phyloP scores from a whole-genome alignment of 164 flowering plant genomes.

The Piper longum region DNA sequence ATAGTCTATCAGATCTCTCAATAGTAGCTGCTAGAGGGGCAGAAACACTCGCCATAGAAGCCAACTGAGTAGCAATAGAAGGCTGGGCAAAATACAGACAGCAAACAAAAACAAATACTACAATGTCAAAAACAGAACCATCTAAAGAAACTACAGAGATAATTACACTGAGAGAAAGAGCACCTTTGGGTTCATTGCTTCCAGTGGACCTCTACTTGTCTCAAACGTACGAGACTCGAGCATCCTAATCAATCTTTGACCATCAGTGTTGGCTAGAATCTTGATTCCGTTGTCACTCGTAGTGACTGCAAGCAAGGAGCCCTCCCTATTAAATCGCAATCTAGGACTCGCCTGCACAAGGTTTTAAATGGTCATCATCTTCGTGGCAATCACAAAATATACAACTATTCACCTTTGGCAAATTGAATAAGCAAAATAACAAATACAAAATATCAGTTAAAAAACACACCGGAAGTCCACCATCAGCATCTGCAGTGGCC shows the following conservation, averaged over 20 bases:
- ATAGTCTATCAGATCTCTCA: conserved; percentile 12
- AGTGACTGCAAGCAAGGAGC: conserved; percentile 21
- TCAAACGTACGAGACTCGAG: conserved; percentile 12
- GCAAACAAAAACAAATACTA: background rate
- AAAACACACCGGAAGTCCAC: conserved; percentile 21
- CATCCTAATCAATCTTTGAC: conserved; percentile 15
- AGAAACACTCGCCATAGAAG: conserved; percentile 10
- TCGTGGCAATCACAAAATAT: no score
- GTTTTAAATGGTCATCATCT: background rate
- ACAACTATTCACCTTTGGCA: background rate
- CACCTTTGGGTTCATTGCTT: conserved; percentile 12
- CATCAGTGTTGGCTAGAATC: conserved; percentile 23
- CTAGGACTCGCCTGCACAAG: conserved; percentile 20
- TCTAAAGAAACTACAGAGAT: background rate
- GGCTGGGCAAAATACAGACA: conserved; percentile 5
- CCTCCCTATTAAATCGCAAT: conserved; percentile 24
- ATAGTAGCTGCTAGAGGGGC: conserved; percentile 8
- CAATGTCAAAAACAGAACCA: background rate
- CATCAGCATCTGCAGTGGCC: conserved; percentile 21
- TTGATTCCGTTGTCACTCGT: conserved; percentile 24
- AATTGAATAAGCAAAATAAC: background rate
- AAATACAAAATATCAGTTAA: background rate
- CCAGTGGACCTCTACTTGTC: conserved; percentile 10
- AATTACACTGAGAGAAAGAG: background rate
- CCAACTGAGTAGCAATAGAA: conserved; percentile 8